Evolutionary conservation across 2,329 filamentous ascomycete genomes (phyloP), one percentile per base, ranked within the genome.

Genomic region (Ophiosphaerella herpotricha): DNA sequence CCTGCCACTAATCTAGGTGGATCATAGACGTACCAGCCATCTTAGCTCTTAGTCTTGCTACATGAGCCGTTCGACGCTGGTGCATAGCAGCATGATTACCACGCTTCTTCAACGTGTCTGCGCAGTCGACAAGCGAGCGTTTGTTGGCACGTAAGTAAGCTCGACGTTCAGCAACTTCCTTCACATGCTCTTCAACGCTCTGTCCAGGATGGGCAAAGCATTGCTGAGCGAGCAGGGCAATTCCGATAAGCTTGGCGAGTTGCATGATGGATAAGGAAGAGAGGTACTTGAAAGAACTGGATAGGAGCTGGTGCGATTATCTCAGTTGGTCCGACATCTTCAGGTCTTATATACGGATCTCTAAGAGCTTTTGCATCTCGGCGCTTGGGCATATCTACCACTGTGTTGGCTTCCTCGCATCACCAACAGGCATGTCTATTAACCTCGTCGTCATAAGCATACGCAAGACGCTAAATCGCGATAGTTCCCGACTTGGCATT

Each of bases 41-140:
- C 67, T 74, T 74, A 56, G 73, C 52, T 37, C 76, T 73, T 43
- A 78, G 61, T 33, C 68, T 62, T 50, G 74, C 66, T 29, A 76
- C 73, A 34, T 67, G 66, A 32, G 73, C 67, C 24, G 67, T 72
- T 43, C 77, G 75, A 34, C 77, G 75, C 51, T 73, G 61, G 52
- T 76, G 63, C 42, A 75, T 74, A n/a, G 71, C 70, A 39, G 66
- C 57, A 58, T 76, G 72, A 31, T 77, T 66, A 18, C 73, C 72
- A 44, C 72, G 71, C 16, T 73, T 67, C 44, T 71, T 67, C 37
- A 74, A 66, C 6, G 69, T 71, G 49, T 73, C 73, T 6, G 74
- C 67, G 49, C 77, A 79, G 43, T 73, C 58, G 39, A 64, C 67
- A 6, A 79, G 66, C 12, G 75, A 75, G 34, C 76, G 74, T 55